A percentile compares a stretch with the other conserved stretches of the same genome.
Conservation (phyloP, 257 asterid genomes). For the Rehmannia glutinosa region DNA sequence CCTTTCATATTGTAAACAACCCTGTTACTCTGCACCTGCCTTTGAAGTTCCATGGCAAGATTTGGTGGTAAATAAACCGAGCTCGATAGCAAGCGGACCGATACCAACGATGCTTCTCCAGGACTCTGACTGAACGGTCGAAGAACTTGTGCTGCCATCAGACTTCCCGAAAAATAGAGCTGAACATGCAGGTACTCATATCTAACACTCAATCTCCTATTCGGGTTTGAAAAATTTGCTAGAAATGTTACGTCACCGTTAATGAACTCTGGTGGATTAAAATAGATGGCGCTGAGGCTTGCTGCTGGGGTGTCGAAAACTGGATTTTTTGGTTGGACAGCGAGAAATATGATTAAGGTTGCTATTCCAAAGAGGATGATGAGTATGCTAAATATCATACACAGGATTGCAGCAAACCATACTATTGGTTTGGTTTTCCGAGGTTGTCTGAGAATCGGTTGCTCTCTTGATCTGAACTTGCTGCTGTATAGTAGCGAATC, state of each 20-base stretch:
- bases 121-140: conserved; percentile 52
- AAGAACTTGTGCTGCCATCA: conserved; percentile 47
- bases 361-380: conserved; percentile 67
- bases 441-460: conserved; percentile 41
- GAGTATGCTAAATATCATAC: conserved; percentile 64
- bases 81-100: conserved; percentile 62
- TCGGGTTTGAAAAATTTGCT: conserved; percentile 85
- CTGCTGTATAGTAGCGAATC: conserved; percentile 26
- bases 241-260: conserved; percentile 54
- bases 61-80: conserved; percentile 56
- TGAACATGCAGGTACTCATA: conserved; percentile 56
- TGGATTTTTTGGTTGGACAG: conserved; percentile 62
- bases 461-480: conserved; percentile 43
- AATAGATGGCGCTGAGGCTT: conserved; percentile 42
- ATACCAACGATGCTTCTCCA: conserved; percentile 35
- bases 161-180: conserved; percentile 52
- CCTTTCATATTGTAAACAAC: conserved; percentile 55
- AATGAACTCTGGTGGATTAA: conserved; percentile 45
- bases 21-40: conserved; percentile 56
- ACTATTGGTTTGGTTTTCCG: conserved; percentile 55
- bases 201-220: conserved; percentile 54
- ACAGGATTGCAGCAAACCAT: conserved; percentile 68
- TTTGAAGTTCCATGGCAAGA: conserved; percentile 58
- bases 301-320: conserved; percentile 66
- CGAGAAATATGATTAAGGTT: conserved; percentile 47